phyloP scores from a whole-genome alignment of 805 yeast species.

The Schwanniomyces occidentalis region DNA sequence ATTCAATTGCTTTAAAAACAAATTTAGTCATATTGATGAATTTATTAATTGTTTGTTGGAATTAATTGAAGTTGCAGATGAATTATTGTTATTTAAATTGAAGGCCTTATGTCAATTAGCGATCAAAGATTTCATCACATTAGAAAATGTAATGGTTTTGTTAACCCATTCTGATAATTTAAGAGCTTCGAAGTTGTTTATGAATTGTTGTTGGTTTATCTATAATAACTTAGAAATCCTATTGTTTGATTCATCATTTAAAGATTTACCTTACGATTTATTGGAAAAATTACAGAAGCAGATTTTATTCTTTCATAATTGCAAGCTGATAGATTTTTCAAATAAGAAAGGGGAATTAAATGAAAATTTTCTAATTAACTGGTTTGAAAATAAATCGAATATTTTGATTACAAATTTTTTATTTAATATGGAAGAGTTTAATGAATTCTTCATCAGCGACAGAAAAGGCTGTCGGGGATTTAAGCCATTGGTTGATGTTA shows the following conservation, averaged over 20 bases:
- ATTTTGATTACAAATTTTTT: constrained; percentile 22
- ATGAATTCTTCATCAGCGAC: constrained; percentile 36
- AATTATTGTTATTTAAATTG: constrained; percentile 57
- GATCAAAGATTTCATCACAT: constrained; percentile 52
- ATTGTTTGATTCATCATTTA: constrained; percentile 45
- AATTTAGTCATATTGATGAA: constrained; percentile 27
- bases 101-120: constrained; percentile 62
- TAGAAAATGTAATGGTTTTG: constrained; percentile 61
- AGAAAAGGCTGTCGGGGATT: constrained; percentile 31
- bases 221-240: constrained; percentile 64
- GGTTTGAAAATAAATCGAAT: constrained; percentile 22
- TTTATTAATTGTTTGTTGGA: constrained; percentile 59
- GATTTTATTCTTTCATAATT: constrained; percentile 26
- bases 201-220: constrained; percentile 66
- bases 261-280: constrained; percentile 27
- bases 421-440: constrained; percentile 17
- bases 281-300: constrained; percentile 27
- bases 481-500: constrained; percentile 37
- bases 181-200: constrained; percentile 55
- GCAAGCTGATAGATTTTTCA: constrained; percentile 23
- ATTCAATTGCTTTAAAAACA: constrained; percentile 31
- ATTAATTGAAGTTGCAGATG: constrained; percentile 61
- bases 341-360: constrained; percentile 18
- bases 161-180: constrained; percentile 53
- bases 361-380: constrained; percentile 9